Percentiles rank a stretch among this genome's conserved stretches.
phyloP scores from a whole-genome alignment of 208 protist species.

The Acanthamoeba lenticulata region DNA sequence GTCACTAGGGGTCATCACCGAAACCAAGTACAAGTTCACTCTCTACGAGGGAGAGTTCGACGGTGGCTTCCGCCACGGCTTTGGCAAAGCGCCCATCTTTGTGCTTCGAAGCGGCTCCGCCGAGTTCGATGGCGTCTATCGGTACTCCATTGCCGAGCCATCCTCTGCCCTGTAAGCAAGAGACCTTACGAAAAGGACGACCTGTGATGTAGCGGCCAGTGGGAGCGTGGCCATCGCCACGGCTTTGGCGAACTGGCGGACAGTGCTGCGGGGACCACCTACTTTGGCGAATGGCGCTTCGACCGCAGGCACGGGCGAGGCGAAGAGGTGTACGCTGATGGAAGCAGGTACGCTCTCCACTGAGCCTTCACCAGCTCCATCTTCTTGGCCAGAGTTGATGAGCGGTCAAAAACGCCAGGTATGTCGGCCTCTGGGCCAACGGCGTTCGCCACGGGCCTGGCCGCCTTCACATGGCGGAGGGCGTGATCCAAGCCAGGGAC shows the following conservation, averaged over 20 bases:
- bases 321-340: neutral
- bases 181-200: too few species aligned
- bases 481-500: neutral
- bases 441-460: neutral
- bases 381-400: neutral
- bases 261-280: neutral
- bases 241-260: slow-evolving; percentile 14
- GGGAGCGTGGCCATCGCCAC: neutral
- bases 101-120: neutral
- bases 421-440: slow-evolving; percentile 29
- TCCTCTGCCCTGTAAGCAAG: neutral
- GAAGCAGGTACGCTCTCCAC: neutral
- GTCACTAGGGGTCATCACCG: neutral
- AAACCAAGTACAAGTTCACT: neutral
- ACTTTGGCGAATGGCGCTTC: slow-evolving; percentile 6
- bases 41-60: slow-evolving; percentile 35
- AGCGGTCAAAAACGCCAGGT: neutral
- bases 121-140: neutral
- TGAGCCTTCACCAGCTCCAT: neutral
- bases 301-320: slow-evolving; percentile 27
- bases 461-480: neutral
- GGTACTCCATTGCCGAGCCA: neutral
- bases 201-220: neutral
- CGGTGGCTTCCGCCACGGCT: slow-evolving; percentile 8
- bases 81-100: slow-evolving; percentile 41